A percentile compares a stretch with the other conserved stretches of the same genome.
Conservation (phyloP, 768 basidiomycete species). For the Collybia sp. region DNA sequence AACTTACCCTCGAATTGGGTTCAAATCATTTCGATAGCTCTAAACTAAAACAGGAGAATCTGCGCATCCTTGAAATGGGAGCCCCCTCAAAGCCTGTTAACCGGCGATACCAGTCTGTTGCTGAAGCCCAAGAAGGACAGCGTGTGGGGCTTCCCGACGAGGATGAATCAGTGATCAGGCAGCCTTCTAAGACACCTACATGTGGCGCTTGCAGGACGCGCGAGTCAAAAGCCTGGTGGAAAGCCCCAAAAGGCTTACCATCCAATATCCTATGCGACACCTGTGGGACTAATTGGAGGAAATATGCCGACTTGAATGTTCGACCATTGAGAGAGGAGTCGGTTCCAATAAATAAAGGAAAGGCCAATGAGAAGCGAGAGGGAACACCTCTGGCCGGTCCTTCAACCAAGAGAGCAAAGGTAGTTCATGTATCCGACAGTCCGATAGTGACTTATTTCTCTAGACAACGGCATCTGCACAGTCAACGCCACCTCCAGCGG, state of each 20-base stretch:
- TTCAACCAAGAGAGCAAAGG: conserved; percentile 40
- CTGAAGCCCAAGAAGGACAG: conserved; percentile 39
- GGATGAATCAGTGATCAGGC: conserved; percentile 69
- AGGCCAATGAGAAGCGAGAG: conserved; percentile 55
- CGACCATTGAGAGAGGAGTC: conserved; percentile 68
- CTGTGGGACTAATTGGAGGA: conserved; percentile 88
- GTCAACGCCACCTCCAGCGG: conserved; percentile 62
- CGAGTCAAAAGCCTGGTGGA: conserved; percentile 84
- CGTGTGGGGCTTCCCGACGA: conserved; percentile 58
- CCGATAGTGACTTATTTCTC: neutral
- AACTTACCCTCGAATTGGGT: neutral
- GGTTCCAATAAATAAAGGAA: conserved; percentile 45
- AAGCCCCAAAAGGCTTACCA: conserved; percentile 81
- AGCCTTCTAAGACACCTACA: conserved; percentile 47
- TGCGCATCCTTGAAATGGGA: conserved; percentile 37
- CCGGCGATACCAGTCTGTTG: conserved; percentile 29
- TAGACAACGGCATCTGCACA: conserved; percentile 47
- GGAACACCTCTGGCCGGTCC: conserved; percentile 49
- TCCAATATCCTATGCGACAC: conserved; percentile 78
- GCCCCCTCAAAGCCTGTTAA: conserved; percentile 28
- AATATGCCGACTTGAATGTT: conserved; percentile 87
- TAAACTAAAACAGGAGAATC: conserved; percentile 68
- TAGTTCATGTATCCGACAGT: conserved; percentile 11
- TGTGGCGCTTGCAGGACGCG: conserved; percentile 86
- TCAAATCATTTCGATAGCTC: conserved; percentile 31